Base-by-base conservation (phyloP, 78 protist genomes). In the Cavenderia fasciculata region DNA sequence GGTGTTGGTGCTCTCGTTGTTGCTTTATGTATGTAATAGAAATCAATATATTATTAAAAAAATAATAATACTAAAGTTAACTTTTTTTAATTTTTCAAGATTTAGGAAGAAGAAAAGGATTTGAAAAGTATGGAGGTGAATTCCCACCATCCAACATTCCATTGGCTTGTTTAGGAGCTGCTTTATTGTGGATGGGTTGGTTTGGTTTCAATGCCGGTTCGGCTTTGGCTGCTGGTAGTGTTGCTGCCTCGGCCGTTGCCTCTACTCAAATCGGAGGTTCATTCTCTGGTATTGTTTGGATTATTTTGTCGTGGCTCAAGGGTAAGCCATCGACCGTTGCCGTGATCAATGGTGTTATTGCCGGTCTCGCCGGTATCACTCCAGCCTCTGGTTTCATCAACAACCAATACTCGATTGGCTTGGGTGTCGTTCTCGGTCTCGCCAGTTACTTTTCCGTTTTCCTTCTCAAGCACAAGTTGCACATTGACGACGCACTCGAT, bases 171-270 rank as follows among this genome's bases (percentile, higher is more conserved):
- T 33, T 94, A 31, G 98, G 98, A 33, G 92, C 94, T 14, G 94
- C 94, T 36, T 66, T 95, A 31, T 56, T 96, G 68, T 96, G 98
- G 98, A 84, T 92, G 69, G 97, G 97, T 23, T 96, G 98, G 98
- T 94, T 93, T 56, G 94, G 95, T n/a, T 96, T 96, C 92, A 96
- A 96, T 88, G 97, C 96, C 34, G 98, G 97, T 31, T 34, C 76
- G 31, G 96, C 96, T 33, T 34, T 78, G 34, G 68, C 74, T 16
- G 87, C 95, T 21, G 86, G 88, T 23, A 5, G 18, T 21, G 68
- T 52, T 49, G 95, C 97, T 14, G 62, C 79, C 38, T 59, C 85
- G 19, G 94, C 96, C 18, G 75, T 94, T 31, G 89, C 93, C 29
- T 51, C 71, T 40, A 85, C 96, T 4, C 96, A 94, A 69, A 76